Conservation (phyloP, 177 flowering plant species). For the Vitis hybrid region DNA sequence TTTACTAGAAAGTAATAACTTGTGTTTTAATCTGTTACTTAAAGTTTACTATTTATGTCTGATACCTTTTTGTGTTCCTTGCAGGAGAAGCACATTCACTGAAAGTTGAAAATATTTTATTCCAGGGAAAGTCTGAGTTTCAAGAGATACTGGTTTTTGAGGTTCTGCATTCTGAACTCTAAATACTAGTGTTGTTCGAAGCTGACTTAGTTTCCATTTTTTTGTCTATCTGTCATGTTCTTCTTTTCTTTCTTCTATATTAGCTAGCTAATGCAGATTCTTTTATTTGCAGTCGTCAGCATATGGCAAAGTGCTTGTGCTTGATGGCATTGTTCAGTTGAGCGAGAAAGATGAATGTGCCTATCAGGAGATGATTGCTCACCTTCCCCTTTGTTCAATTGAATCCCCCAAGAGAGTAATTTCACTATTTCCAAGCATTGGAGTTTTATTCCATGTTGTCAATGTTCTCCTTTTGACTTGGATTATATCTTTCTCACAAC, state of each 20-base stretch:
- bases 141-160: constrained; percentile 95
- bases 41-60: not conserved
- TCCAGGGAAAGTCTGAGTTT: constrained; percentile 66
- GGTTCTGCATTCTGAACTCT: constrained; percentile 38
- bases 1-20: no score
- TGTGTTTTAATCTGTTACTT: no score
- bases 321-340: constrained; percentile 96
- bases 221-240: not conserved
- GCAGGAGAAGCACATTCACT: constrained; percentile 95
- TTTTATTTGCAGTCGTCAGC: constrained; percentile 60
- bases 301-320: constrained; percentile 96
- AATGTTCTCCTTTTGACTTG: no score
- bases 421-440: constrained; percentile 4
- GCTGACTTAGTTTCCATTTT: not conserved
- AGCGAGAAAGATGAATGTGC: constrained; percentile 99
- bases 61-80: constrained; percentile 16
- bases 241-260: not conserved
- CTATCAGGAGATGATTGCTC: constrained; percentile 98
- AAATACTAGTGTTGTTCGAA: no score
- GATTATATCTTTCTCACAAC: no score
- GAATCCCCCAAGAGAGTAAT: constrained; percentile 73
- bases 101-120: constrained; percentile 70
- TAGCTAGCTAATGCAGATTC: constrained; percentile 4
- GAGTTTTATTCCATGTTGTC: not conserved
- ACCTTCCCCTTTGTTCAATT: constrained; percentile 97